phyloP scores from a whole-genome alignment of 805 yeast species.

The Saccharomycopsis babjevae region DNA sequence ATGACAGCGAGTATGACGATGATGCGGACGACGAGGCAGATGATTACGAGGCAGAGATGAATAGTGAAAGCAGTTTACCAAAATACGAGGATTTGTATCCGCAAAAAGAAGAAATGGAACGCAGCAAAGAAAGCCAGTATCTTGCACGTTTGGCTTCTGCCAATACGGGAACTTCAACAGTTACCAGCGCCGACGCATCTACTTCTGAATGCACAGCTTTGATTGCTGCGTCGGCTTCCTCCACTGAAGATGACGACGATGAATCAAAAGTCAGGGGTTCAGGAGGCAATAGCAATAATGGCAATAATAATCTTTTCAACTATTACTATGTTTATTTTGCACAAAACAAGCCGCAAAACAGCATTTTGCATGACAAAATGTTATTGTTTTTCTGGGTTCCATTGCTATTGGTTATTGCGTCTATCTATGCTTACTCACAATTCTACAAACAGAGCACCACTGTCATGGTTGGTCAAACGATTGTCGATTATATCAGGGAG shows the following conservation, averaged over 20 bases:
- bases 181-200: background rate
- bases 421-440: conserved; percentile 33
- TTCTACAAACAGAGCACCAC: conserved; percentile 15
- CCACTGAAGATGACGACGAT: background rate
- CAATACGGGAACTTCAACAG: conserved; percentile 9
- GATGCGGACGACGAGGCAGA: conserved; percentile 12
- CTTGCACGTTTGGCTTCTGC: conserved; percentile 1
- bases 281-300: conserved; percentile 13
- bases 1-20: conserved; percentile 2
- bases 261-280: background rate
- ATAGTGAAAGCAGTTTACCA: conserved; percentile 43
- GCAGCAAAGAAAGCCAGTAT: background rate
- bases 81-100: conserved; percentile 72
- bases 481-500: conserved; percentile 33
- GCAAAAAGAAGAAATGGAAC: conserved; percentile 18
- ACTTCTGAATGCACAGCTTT: conserved; percentile 24
- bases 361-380: conserved; percentile 65
- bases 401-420: conserved; percentile 44
- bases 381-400: conserved; percentile 89
- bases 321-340: conserved; percentile 14
- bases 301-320: conserved; percentile 26
- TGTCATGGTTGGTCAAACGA: conserved; percentile 21
- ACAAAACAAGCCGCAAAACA: conserved; percentile 28
- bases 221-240: conserved; percentile 2
- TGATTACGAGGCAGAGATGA: conserved; percentile 12